phyloP scores from a whole-genome alignment of 768 basidiomycete species.

The Peribolospora baueri region DNA sequence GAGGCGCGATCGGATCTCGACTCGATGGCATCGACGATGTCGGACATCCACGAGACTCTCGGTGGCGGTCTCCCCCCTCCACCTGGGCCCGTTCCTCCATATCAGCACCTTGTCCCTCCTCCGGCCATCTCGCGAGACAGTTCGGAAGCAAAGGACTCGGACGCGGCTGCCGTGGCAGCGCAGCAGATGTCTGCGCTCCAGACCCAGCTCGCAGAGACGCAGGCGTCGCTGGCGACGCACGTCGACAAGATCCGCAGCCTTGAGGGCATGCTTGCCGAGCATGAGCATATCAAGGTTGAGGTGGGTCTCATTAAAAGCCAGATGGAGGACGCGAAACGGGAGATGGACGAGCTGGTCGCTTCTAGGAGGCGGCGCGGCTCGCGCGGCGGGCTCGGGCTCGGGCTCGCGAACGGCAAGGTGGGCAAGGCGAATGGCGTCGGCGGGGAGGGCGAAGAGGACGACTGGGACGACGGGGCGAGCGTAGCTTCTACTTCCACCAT shows the following conservation, averaged over 20 bases:
- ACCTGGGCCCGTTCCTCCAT: conserved; percentile 9
- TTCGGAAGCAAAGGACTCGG: not conserved
- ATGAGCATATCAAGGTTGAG: conserved; percentile 59
- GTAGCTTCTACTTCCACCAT: too few species aligned
- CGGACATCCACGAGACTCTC: conserved; percentile 74
- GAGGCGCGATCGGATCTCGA: conserved; percentile 75
- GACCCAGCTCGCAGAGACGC: conserved; percentile 59
- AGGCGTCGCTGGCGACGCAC: conserved; percentile 46
- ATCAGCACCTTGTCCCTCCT: conserved; percentile 11
- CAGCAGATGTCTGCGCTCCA: conserved; percentile 42
- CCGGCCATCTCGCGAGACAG: conserved; percentile 11
- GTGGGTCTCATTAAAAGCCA: conserved; percentile 31
- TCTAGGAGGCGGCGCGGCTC: conserved; percentile 5
- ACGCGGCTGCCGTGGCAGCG: conserved; percentile 17
- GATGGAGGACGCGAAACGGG: conserved; percentile 38
- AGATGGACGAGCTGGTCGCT: conserved; percentile 22
- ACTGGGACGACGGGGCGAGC: conserved; percentile 6
- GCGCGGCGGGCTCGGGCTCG: conserved; percentile 2
- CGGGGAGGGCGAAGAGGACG: conserved; percentile 15
- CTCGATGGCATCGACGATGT: conserved; percentile 50
- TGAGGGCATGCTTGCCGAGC: conserved; percentile 55
- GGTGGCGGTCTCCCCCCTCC: conserved; percentile 50
- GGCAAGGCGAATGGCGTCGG: conserved; percentile 10
- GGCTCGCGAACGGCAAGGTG: not conserved
- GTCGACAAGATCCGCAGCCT: conserved; percentile 54